Conservation (phyloP, 83 land plant genomes). For the Isoetes engelmannii region DNA sequence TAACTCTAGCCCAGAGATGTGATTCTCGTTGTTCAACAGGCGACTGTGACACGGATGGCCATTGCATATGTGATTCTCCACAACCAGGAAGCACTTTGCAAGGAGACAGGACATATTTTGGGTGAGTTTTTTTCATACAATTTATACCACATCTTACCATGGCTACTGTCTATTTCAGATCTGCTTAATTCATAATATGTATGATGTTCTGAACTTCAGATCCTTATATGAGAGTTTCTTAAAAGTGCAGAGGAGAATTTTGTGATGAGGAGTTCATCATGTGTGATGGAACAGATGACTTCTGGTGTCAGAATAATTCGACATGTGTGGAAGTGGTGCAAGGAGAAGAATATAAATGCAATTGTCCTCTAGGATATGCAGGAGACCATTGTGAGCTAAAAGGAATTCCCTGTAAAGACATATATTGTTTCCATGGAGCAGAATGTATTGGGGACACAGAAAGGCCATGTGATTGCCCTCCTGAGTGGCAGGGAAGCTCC, state of each 20-base stretch:
- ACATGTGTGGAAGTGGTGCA: slow-evolving; percentile 37
- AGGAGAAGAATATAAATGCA: slow-evolving; percentile 44
- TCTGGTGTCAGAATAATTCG: slow-evolving; percentile 41
- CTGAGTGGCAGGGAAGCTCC: slow-evolving; percentile 33
- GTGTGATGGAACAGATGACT: slow-evolving; percentile 44
- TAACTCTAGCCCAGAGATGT: slow-evolving; percentile 3
- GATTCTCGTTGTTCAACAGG: slow-evolving; percentile 24
- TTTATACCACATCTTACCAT: no score
- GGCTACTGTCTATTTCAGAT: background rate
- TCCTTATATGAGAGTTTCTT: background rate
- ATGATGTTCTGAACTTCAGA: background rate
- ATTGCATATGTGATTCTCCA: slow-evolving; percentile 37
- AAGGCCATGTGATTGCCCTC: slow-evolving; percentile 26
- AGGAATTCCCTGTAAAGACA: slow-evolving; percentile 35
- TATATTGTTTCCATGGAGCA: slow-evolving; percentile 36
- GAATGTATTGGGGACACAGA: slow-evolving; percentile 23
- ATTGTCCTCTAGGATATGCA: slow-evolving; percentile 25
- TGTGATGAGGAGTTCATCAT: slow-evolving; percentile 35
- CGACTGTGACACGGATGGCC: slow-evolving; percentile 29
- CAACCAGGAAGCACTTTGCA: slow-evolving; percentile 27
- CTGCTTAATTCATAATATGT: background rate
- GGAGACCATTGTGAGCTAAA: slow-evolving; percentile 38
- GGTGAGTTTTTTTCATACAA: slow-evolving; percentile 15
- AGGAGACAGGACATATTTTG: slow-evolving; percentile 41
- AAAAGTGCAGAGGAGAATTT: slow-evolving; percentile 26